Evolutionary conservation across 2,329 filamentous ascomycete species (phyloP), one percentile per base, ranked within the genome.

Genomic region (Teratosphaeriaceae sp.): DNA sequence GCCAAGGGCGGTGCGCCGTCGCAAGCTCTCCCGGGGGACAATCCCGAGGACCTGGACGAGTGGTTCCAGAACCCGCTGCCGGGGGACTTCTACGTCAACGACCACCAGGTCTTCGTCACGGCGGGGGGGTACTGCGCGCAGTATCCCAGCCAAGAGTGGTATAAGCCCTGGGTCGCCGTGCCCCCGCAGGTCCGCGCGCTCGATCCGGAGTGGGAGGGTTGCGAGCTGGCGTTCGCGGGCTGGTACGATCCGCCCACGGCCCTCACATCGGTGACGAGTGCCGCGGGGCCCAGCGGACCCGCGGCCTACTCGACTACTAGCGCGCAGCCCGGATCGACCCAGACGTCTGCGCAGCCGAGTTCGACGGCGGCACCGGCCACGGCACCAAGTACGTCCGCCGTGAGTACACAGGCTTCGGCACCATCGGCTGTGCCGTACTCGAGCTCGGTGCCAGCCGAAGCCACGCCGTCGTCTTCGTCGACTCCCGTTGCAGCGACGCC

Each of bases 221-320:
- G 38, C 20, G 38, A 8, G 19, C 26, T 40, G 3, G 38, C 38
- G n/a, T 23, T 40, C 27, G 38, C 31, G 15, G 38, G 38, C 8
- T 40, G 38, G 38, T 40, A 40, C 16, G 38, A 40, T 23, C 38
- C 38, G 12, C 38, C 38, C 3, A 31, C 38, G 11, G 26, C n/a
- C 5, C 13, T 40, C 3, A 12, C 38, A 20, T 27, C 3, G 15
- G n/a, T 12, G 15, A 31, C 26, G 15, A 31, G 22, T 11, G 38
- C 9, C n/a, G 27, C 19, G 33, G 26, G 15, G 13, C 22, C 24
- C 6, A 39, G 26, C 15, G 16, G 19, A 16, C 26, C 38, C 15
- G 33, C 16, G 19, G 26, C 26, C 38, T 22, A 40, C 16, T 16
- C 22, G 9, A 18, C 12, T 9, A 33, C 38, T 3, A 39, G 11